phyloP scores from a whole-genome alignment of 2,329 filamentous ascomycete species.

The Didymella pomorum region DNA sequence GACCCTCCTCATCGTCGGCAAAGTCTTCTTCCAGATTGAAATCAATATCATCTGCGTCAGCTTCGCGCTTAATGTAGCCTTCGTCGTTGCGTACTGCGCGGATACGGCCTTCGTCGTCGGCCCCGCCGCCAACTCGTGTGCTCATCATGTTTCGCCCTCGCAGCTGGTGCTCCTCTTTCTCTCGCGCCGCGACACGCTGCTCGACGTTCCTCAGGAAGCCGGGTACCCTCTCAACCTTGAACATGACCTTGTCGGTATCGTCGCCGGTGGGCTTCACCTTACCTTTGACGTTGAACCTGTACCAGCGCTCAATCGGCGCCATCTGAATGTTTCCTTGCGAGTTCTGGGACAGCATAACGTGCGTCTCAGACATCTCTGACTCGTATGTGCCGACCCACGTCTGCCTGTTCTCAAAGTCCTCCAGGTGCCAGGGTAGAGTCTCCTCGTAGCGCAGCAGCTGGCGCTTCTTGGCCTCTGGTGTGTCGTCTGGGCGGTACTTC shows the following conservation, averaged over 20 bases:
- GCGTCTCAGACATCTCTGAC: constrained; percentile 80
- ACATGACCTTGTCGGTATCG: constrained; percentile 85
- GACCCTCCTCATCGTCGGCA: constrained; percentile 79
- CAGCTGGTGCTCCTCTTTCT: constrained; percentile 46
- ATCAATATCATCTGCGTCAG: constrained; percentile 71
- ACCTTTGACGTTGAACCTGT: constrained; percentile 79
- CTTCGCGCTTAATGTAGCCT: constrained; percentile 56
- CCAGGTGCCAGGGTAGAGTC: constrained; percentile 93
- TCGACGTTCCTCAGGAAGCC: constrained; percentile 71
- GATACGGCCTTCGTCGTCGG: constrained; percentile 50
- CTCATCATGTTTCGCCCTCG: constrained; percentile 32
- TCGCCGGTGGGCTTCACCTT: constrained; percentile 84
- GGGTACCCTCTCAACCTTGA: constrained; percentile 75
- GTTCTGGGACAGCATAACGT: constrained; percentile 77
- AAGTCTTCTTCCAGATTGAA: constrained; percentile 75
- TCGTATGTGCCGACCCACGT: constrained; percentile 94
- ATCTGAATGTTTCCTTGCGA: constrained; percentile 72
- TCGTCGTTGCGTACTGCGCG: constrained; percentile 51
- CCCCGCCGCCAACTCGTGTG: constrained; percentile 45
- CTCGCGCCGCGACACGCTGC: constrained; percentile 59
- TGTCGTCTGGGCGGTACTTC: constrained; percentile 81
- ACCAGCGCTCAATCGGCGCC: constrained; percentile 95
- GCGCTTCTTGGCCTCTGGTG: constrained; percentile 73
- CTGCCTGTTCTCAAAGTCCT: constrained; percentile 95
- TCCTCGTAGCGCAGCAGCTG: constrained; percentile 83